Percentiles rank a stretch among this genome's conserved stretches.
These are phyloP conservation scores for Citrus sp. DNA, from an alignment of 345 rosid species.

Conservation along the genomic window DNA sequence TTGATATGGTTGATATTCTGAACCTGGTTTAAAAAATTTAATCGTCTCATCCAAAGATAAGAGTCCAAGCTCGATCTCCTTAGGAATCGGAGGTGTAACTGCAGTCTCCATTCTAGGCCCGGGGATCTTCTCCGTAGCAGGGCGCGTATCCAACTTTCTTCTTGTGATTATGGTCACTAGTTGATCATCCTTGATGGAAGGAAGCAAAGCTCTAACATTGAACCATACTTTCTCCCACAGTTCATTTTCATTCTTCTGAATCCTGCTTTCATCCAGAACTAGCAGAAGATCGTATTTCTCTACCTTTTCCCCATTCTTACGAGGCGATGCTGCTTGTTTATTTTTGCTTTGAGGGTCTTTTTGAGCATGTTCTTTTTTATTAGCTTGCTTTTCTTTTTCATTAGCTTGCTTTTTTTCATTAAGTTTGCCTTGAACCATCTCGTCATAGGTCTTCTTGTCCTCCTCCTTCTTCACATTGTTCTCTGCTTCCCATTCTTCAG, in stretches of 20 bases:
- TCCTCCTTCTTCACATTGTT: constrained; percentile 24
- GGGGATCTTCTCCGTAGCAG: not conserved
- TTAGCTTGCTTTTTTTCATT: not conserved
- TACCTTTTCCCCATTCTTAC: too few relatives aligned
- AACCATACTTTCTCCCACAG: not conserved
- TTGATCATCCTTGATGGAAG: too few relatives aligned
- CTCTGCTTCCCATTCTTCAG: constrained; percentile 31
- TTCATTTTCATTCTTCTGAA: not conserved
- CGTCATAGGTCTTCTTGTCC: not conserved
- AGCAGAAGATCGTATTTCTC: constrained; percentile 23
- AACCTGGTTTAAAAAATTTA: not conserved
- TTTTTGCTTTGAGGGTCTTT: not conserved
- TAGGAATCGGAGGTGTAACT: not conserved
- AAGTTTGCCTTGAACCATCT: not conserved
- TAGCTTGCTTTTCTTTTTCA: too few relatives aligned
- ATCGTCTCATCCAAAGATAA: not conserved
- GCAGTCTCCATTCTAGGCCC: not conserved
- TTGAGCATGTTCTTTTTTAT: not conserved
- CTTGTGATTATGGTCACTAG: constrained; percentile 24
- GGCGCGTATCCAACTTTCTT: not conserved
- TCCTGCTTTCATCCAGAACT: constrained; percentile 42
- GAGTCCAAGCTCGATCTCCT: not conserved
- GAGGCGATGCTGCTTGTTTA: not conserved
- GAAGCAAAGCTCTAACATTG: not conserved
- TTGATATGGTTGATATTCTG: not conserved